A percentile compares a stretch with the other conserved stretches of the same genome.
Conservation (phyloP, 2,329 filamentous ascomycete genomes). For the Talaromyces rugulosus region DNA sequence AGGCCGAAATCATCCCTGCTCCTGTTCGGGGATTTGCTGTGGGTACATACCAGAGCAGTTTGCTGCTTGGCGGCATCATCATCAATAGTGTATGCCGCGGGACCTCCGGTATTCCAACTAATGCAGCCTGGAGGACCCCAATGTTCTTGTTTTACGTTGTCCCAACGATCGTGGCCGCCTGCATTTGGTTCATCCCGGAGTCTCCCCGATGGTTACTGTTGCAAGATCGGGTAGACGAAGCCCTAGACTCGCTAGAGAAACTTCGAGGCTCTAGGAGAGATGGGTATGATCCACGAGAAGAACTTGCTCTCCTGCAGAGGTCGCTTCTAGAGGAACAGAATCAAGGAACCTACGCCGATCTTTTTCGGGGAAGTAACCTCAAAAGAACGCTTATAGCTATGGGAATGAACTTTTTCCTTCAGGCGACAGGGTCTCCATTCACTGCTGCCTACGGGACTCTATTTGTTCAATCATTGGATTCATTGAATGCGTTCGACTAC, state of each 20-base stretch:
- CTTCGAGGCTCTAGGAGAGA: constrained; percentile 21
- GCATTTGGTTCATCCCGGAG: constrained; percentile 25
- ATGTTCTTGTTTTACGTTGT: constrained; percentile 22
- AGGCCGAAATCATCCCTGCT: constrained; percentile 11
- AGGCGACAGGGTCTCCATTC: constrained; percentile 11
- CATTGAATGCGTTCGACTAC: constrained; percentile 39
- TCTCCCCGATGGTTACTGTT: constrained; percentile 25
- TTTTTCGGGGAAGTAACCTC: constrained; percentile 11
- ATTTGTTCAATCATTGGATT: constrained; percentile 11
- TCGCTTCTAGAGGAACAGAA: constrained; percentile 12
- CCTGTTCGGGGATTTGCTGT: constrained; percentile 12
- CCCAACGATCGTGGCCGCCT: constrained; percentile 19
- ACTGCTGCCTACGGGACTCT: constrained; percentile 12
- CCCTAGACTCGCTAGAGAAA: constrained; percentile 34
- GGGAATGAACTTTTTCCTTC: constrained; percentile 12
- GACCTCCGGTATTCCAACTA: constrained; percentile 19
- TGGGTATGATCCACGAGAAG: constrained; percentile 4
- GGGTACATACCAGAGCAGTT: constrained; percentile 13
- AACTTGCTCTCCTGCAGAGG: constrained; percentile 6
- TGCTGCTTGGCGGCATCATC: constrained; percentile 19
- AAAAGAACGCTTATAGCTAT: constrained; percentile 12
- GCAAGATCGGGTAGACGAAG: constrained; percentile 22
- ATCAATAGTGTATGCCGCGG: constrained; percentile 18
- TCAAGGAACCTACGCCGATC: constrained; percentile 9
- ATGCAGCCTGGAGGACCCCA: constrained; percentile 28